Percentiles rank a stretch among this genome's conserved stretches.
These are phyloP conservation scores for Plasmopara halstedii DNA, from an alignment of 352 stramenopile species.

Conservation along the genomic window DNA sequence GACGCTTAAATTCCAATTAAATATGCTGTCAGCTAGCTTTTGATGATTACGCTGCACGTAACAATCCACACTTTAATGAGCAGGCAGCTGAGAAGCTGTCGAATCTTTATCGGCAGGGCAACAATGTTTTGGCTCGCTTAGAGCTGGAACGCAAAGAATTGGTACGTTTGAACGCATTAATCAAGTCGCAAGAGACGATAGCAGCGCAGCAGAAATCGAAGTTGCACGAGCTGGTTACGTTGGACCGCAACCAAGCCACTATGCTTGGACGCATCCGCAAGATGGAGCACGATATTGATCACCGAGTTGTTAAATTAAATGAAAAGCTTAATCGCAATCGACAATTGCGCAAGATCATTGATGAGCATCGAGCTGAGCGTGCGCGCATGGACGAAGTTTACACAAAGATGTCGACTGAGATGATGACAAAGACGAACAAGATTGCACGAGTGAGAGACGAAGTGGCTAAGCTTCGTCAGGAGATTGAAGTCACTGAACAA, in stretches of 20 bases:
- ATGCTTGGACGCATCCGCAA: conserved; percentile 61
- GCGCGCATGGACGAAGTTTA: conserved; percentile 68
- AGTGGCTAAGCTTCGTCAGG: conserved; percentile 46
- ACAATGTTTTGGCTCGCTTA: conserved; percentile 75
- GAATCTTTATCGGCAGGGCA: conserved; percentile 68
- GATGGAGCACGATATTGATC: conserved; percentile 79
- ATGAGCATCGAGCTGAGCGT: conserved; percentile 60
- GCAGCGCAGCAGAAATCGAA: conserved; percentile 67
- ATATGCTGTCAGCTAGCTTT: conserved; percentile 55
- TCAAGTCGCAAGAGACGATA: conserved; percentile 52
- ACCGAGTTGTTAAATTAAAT: conserved; percentile 78
- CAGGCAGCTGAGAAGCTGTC: conserved; percentile 66
- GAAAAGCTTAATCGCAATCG: conserved; percentile 66
- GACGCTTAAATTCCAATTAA: conserved; percentile 1
- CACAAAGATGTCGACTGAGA: conserved; percentile 60
- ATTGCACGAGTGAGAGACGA: conserved; percentile 33
- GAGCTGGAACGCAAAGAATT: conserved; percentile 75
- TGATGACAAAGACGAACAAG: conserved; percentile 51
- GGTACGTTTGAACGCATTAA: conserved; percentile 45
- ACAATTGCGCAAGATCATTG: conserved; percentile 50
- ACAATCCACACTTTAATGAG: conserved; percentile 76
- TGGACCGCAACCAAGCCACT: conserved; percentile 62
- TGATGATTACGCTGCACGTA: conserved; percentile 52
- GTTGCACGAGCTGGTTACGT: conserved; percentile 58
- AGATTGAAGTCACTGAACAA: conserved; percentile 44